Base-by-base conservation (phyloP, 257 asterid genomes). In the Euphrasia confusa region DNA sequence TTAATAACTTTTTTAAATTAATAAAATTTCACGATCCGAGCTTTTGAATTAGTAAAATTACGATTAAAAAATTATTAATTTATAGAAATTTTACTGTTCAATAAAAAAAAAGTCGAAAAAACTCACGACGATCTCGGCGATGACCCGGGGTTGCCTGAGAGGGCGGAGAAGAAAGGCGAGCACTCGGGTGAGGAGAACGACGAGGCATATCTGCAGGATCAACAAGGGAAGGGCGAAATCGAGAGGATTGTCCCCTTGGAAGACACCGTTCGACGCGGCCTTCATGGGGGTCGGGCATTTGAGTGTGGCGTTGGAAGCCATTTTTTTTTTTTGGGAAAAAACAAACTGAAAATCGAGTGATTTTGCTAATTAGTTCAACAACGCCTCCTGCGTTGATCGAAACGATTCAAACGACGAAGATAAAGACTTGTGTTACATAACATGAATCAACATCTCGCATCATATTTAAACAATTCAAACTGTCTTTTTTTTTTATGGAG, bases 221-320 rank as follows among this genome's bases (percentile, higher is more conserved):
- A 81, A 58, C 11, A 88, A 81, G 18, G 96, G 95, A 48, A 88
- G 92, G 6, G 96, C 84, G 21, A 40, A 85, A 53, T 88, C 75
- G 45, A 88, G 79, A 14, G 96, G 96, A 65, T 85, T 70, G 10
- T 85, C 89, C 8, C 92, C 95, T 71, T 88, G 96, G 72, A 88
- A 88, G 3, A 78, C 63, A 3, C 96, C 95, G 18, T 85, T 83
- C 0, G 96, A 88, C 3, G 96, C 54, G 0, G 96, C 84, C 79
- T 83, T 85, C 96, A 88, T 88, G 0, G 82, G 84, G 2, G 82
- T 18, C 0, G 80, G 84, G 58, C 95, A 81, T 24, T 42, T 52
- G 2, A 18, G 58, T 3, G 94, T 71, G 7, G 70, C 59, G 55
- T 76, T 75, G 1, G 77, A 24, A 35, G 73, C 85, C 94, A 85